Base-by-base conservation (phyloP, 2,329 filamentous ascomycete species). In the Pezicula radicicola region DNA sequence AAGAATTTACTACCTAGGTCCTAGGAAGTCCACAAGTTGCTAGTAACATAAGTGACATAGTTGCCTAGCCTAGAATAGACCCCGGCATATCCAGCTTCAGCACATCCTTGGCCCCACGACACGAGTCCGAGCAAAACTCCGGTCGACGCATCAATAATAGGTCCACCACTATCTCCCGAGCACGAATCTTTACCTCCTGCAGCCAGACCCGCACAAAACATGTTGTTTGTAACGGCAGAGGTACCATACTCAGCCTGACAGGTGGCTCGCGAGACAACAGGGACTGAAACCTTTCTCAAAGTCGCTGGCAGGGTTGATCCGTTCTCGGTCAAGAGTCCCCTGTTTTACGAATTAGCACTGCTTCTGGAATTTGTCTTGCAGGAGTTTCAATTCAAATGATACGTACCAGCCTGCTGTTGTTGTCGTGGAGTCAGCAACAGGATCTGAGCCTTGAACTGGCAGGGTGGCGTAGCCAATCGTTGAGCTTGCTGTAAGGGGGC, bases 161-260 rank as follows among this genome's bases (percentile, higher is more conserved):
- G 59, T 48, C 58, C 56, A 52, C 59, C 59, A 40, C 49, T 53
- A 46, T 61, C 59, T 28, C 51, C 49, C 15, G 56, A 52, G 51
- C 59, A 61, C 16, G 53, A 53, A 33, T 56, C 59, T 30, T 60
- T 60, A 28, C 59, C 59, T 44, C 55, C 57, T 27, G 45, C 55
- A 44, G 48, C 48, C 13, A 55, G 21, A 37, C 56, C 59, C 27
- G 59, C 59, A 45, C 59, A 61, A 28, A 58, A 48, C 58, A 57
- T 54, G 47, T 55, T 55, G 49, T 51, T 47, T n/a, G 58, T 52
- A 36, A 56, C 36, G 13, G 50, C 4, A 36, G 54, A 52, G 18
- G 46, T 48, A 36, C 53, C 51, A 27, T 61, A 59, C 39, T 49
- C 40, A 21, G 49, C 28, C 44, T 47, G 47, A 46, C 59, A 61